Percentiles rank a stretch among this genome's conserved stretches.
phyloP scores from a whole-genome alignment of 345 rosid species.

The Rhizophora apiculata region DNA sequence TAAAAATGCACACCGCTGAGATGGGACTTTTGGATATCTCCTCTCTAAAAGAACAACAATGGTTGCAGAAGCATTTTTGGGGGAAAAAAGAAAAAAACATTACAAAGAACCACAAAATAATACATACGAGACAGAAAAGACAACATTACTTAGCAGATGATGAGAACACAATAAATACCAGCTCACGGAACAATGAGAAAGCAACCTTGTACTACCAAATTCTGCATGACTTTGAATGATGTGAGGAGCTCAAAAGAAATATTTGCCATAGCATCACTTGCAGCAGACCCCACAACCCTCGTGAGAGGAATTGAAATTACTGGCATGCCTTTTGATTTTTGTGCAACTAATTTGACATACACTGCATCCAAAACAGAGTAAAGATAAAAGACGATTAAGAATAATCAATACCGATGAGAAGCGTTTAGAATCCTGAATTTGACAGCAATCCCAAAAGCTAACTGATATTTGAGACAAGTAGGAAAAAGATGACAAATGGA shows the following conservation, averaged over 20 bases:
- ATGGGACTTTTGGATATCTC: background rate
- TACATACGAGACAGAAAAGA: background rate
- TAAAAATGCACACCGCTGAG: background rate
- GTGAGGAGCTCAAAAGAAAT: constrained; percentile 58
- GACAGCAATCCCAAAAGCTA: too few relatives aligned
- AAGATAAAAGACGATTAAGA: too few relatives aligned
- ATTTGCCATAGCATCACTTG: constrained; percentile 56
- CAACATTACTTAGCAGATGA: background rate
- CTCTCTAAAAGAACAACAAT: background rate
- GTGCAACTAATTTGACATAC: constrained; percentile 64
- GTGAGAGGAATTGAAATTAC: constrained; percentile 51
- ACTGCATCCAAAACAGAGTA: constrained; percentile 37
- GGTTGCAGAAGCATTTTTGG: background rate
- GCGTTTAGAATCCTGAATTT: too few relatives aligned
- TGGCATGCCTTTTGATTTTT: constrained; percentile 93
- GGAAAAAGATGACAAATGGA: background rate
- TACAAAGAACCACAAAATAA: background rate
- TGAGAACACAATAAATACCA: background rate
- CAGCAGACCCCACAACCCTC: constrained; percentile 52
- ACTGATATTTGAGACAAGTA: too few relatives aligned
- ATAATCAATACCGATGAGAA: too few relatives aligned
- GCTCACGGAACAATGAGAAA: constrained; percentile 6
- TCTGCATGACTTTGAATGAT: constrained; percentile 45
- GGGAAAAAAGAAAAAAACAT: background rate
- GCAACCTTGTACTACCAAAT: constrained; percentile 47